Evolutionary conservation across 495 filamentous ascomycete species (phyloP), one percentile per base, ranked within the genome.

Genomic region (Symbiotaphrina buchneri): DNA sequence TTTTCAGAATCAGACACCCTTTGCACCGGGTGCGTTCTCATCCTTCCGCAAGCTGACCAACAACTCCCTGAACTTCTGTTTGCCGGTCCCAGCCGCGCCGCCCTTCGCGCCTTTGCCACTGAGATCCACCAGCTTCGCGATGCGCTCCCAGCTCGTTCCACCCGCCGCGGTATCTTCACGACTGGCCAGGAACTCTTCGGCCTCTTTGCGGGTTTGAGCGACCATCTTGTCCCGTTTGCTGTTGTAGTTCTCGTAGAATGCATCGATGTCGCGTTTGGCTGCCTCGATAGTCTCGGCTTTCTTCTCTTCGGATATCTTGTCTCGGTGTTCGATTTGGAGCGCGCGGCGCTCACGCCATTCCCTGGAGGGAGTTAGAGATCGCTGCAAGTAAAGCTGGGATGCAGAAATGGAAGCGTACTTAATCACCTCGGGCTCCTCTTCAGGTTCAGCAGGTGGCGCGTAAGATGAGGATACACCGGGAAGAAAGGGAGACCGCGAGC

Each of bases 161-260:
- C 90, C 87, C 1, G 77, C 74, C 11, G 77, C 71, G 22, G 83
- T 95, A 48, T 95, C 80, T 45, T 99, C 83, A 26, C 85, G 67
- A 45, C 55, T 79, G 30, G 68, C 71, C 18, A 94, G 56, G 55
- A 94, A 95, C 39, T 94, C 71, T 48, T 95, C 84, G n/a, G 84
- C 87, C 41, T 95, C 90, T 41, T 71, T 64, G 37, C 74, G 63
- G 20, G 90, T 82, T 56, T 84, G 75, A 24, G 71, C 63, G 39
- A 91, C 69, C 34, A 53, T 61, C 63, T 95, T 95, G 42, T 95
- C 87, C 43, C 83, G 79, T 58, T 93, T 92, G 47, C 73, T 72
- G 56, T 92, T 92, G 65, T 99, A 99, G 49, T 91, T 92, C 49
- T 93, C 82, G 58, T 99, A 99, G 60, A 99, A 99, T 44, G 93